These are phyloP conservation scores for Apiotrichum sp. DNA, from an alignment of 1,284 basidiomycete genomes.

Conservation along the genomic window DNA sequence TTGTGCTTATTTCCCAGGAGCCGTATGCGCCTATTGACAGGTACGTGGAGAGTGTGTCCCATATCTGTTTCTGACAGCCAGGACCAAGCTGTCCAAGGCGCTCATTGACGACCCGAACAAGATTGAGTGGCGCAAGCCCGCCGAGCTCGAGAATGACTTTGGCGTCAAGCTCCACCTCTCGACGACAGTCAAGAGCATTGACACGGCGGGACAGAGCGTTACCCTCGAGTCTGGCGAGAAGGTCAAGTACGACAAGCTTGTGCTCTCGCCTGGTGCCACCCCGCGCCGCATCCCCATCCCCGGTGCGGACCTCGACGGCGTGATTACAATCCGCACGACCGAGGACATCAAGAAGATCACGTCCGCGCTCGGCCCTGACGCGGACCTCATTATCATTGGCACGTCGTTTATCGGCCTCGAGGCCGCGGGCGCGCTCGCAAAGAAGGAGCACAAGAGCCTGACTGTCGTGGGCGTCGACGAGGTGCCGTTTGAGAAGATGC, in stretches of 20 bases:
- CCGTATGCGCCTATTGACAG: slow-evolving; percentile 72
- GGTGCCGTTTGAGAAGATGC: slow-evolving; percentile 70
- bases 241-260: slow-evolving; percentile 63
- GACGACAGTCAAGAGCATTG: slow-evolving; percentile 62
- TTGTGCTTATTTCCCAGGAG: slow-evolving; percentile 77
- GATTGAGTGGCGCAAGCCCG: slow-evolving; percentile 64
- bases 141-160: slow-evolving; percentile 73
- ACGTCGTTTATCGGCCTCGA: slow-evolving; percentile 95
- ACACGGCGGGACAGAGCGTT: slow-evolving; percentile 59
- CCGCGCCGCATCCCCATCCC: slow-evolving; percentile 65
- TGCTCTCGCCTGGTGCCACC: slow-evolving; percentile 64
- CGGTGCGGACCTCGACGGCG: slow-evolving; percentile 68
- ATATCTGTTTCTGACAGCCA: slow-evolving; percentile 25
- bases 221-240: slow-evolving; percentile 53
- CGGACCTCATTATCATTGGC: slow-evolving; percentile 76
- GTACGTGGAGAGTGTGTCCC: neutral
- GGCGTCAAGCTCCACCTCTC: slow-evolving; percentile 62
- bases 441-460: slow-evolving; percentile 60
- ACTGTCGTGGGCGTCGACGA: slow-evolving; percentile 80
- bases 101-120: slow-evolving; percentile 71
- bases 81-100: slow-evolving; percentile 85
- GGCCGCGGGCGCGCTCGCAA: slow-evolving; percentile 66
- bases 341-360: slow-evolving; percentile 71
- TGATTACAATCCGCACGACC: slow-evolving; percentile 68
- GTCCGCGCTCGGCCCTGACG: slow-evolving; percentile 55